Evolutionary conservation across 1,284 basidiomycete species (phyloP).

Genomic region (Bondarzewia mesenterica): DNA sequence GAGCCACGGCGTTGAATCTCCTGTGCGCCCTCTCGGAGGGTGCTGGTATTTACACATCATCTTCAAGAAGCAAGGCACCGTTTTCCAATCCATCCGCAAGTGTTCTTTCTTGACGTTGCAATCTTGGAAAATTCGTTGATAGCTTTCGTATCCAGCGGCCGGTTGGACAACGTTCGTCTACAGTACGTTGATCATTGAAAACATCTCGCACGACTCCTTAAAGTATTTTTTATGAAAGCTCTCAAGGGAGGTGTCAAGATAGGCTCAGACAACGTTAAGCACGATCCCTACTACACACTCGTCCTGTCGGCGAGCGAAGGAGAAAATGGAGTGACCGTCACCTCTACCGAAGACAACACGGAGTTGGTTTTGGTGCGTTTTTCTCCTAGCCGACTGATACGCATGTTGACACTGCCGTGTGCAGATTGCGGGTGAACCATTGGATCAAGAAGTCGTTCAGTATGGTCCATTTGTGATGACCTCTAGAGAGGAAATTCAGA

Average conservation of each 20-base stretch:
- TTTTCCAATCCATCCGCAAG: constrained; percentile 84
- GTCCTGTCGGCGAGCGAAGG: constrained; percentile 53
- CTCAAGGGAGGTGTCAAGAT: constrained; percentile 61
- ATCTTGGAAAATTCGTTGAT: not conserved
- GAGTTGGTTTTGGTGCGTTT: constrained; percentile 60
- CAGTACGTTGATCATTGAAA: constrained; percentile 34
- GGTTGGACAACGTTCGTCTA: constrained; percentile 84
- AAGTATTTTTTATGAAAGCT: constrained; percentile 30
- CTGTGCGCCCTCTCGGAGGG: constrained; percentile 84
- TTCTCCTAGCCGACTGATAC: constrained; percentile 6
- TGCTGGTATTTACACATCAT: constrained; percentile 90
- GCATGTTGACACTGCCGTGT: constrained; percentile 12
- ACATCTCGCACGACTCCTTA: not conserved
- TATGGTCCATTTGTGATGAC: constrained; percentile 89
- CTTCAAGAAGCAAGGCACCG: constrained; percentile 54
- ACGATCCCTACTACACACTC: constrained; percentile 69
- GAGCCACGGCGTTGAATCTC: constrained; percentile 79
- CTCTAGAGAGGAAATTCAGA: constrained; percentile 68
- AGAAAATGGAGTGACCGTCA: constrained; percentile 57
- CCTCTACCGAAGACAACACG: constrained; percentile 49
- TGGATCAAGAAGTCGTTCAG: constrained; percentile 84
- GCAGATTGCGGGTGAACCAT: constrained; percentile 79
- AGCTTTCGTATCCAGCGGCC: constrained; percentile 32
- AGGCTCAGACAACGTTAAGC: constrained; percentile 38
- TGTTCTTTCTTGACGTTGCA: constrained; percentile 5